Base-by-base conservation (phyloP, 2,329 filamentous ascomycete genomes). In the Periconia digitata region DNA sequence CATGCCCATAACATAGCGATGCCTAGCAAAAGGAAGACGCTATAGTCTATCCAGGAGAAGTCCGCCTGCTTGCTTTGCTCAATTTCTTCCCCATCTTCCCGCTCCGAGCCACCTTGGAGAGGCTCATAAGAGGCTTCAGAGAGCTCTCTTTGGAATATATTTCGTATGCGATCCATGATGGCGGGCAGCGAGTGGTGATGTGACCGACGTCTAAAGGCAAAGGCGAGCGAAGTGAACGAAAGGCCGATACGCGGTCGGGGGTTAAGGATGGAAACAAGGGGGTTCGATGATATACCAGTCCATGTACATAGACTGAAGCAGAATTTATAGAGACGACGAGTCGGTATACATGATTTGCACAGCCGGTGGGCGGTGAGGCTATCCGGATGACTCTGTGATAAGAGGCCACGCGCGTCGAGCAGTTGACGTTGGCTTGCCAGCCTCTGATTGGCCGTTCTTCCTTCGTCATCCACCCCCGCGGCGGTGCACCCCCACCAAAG, bases 1-100 rank as follows among this genome's bases (percentile, higher is more conserved):
- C 92, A 97, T 46, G 92, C 91, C 92, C 92, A 97, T 38, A 97
- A 80, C 94, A 97, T 97, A 44, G 92, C 89, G 47, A 96, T 80
- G 43, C 94, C 94, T 21, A 97, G 77, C 43, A 96, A 75, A 47
- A 87, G 77, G 72, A 97, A 97, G 66, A 96, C 86, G 60, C 74
- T 76, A 73, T 97, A 99, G 69, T 95, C 89, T 29, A 89, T 66
- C 85, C 88, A 91, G 53, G 90, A 95, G 74, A 96, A 96, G 29
- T 53, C 45, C 49, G 52, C 53, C n/a, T 62, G 45, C 36, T 59
- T 54, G 10, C 48, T 35, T 27, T 59, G 49, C 17, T 67, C 60
- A 37, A 69, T 69, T n/a, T 39, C 58, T 24, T 71, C 66, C 35
- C 67, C 68, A 51, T 72, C 60, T 29, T 58, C 58, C 21, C 50